Evolutionary conservation across 2,329 filamentous ascomycete species (phyloP), one percentile per base, ranked within the genome.

Genomic region (Taxawa tesnikishii): DNA sequence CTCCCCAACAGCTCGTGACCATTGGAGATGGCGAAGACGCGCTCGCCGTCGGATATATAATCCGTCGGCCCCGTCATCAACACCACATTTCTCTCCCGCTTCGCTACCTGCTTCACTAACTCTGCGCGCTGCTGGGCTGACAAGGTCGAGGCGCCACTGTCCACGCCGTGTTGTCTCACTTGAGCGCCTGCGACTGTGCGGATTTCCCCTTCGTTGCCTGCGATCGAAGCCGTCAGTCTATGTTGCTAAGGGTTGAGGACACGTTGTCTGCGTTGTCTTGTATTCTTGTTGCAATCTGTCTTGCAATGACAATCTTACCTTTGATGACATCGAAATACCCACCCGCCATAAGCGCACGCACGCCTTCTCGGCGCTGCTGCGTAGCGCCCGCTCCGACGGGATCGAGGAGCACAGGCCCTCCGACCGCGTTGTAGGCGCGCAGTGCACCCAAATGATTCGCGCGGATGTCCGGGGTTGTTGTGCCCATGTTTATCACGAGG

Each of bases 401-500:
- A 45, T 96, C 90, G 31, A 90, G 75, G 0, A 96, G 64, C 0
- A 93, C 73, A 0, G 87, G 83, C 2, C 79, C 73, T 1, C 76
- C 76, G 6, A 69, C 71, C 3, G 66, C 63, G 47, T 94, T 96
- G 64, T 96, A 94, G 1, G 84, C 85, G 25, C 61, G 60, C 7
- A 94, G 62, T 0, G 87, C 85, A 49, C 76, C 68, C 23, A 73
- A 50, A 53, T 90, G 85, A 53, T 83, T 83, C 8, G 62, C 47
- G 3, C 88, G 56, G 21, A 76, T 78, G 4, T 84, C 80, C 0
- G 78, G 74, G 1, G 82, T 90, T 5, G 88, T 75, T 1, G 84
- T 94, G 16, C 88, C 88, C 84, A 94, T 94, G 58, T 96, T 96
- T 50, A 96, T 70, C 28, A 96, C 80, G 1, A 96, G 69, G 79